These are phyloP conservation scores for Aspergillus fructus DNA, from an alignment of 2,329 filamentous ascomycete species.

Conservation along the genomic window DNA sequence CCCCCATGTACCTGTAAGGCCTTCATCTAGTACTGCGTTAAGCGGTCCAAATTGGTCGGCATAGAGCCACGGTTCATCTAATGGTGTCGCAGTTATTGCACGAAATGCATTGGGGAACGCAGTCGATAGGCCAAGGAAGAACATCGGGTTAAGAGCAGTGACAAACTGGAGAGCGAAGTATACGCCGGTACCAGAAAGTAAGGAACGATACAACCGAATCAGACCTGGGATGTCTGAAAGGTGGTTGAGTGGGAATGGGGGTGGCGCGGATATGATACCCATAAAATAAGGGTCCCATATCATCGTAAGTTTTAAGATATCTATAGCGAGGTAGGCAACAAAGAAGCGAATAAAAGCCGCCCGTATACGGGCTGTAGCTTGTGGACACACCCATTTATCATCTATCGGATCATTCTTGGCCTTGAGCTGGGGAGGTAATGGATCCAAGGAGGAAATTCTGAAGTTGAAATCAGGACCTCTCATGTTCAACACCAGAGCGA, in stretches of 20 bases:
- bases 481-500: conserved; percentile 58
- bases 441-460: conserved; percentile 49
- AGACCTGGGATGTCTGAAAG: conserved; percentile 36
- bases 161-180: conserved; percentile 60
- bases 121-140: conserved; percentile 55
- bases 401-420: not conserved
- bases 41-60: conserved; percentile 55
- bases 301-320: conserved; percentile 67
- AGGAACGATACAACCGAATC: conserved; percentile 57
- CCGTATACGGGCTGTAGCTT: conserved; percentile 48
- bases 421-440: conserved; percentile 30
- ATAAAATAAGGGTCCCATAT: conserved; percentile 78
- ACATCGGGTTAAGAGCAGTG: conserved; percentile 61
- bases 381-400: conserved; percentile 30
- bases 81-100: conserved; percentile 58
- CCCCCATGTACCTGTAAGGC: conserved; percentile 80
- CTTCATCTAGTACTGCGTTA: conserved; percentile 53
- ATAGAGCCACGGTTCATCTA: conserved; percentile 63
- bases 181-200: conserved; percentile 58
- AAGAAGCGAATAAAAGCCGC: conserved; percentile 49
- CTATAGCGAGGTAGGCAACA: conserved; percentile 65
- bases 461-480: conserved; percentile 63
- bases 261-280: conserved; percentile 51
- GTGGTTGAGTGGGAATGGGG: conserved; percentile 46
- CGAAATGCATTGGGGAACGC: conserved; percentile 55